These are phyloP conservation scores for Lentinula detonsa DNA, from an alignment of 768 basidiomycete genomes.

Conservation along the genomic window DNA sequence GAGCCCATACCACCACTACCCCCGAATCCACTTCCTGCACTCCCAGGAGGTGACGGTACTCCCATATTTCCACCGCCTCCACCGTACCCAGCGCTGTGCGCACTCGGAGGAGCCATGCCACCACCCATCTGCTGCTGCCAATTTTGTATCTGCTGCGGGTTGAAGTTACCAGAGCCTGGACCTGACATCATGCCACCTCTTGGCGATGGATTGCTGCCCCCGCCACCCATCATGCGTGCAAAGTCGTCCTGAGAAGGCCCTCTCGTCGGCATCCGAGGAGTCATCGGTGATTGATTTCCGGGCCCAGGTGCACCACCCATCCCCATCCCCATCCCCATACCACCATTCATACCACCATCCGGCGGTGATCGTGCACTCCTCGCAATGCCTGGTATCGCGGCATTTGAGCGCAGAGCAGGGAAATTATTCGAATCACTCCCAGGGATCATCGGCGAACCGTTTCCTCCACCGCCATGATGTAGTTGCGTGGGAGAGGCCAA, in stretches of 20 bases:
- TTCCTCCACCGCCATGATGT: slow-evolving; percentile 20
- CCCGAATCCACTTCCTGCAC: slow-evolving; percentile 20
- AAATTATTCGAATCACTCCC: slow-evolving; percentile 33
- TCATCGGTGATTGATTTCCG: slow-evolving; percentile 34
- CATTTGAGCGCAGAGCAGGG: slow-evolving; percentile 50
- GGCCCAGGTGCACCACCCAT: slow-evolving; percentile 16
- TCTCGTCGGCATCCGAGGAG: slow-evolving; percentile 35
- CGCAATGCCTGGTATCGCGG: slow-evolving; percentile 67
- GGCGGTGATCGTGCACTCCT: slow-evolving; percentile 73
- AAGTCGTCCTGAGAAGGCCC: slow-evolving; percentile 45
- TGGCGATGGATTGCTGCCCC: slow-evolving; percentile 16
- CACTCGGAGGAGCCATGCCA: slow-evolving; percentile 1
- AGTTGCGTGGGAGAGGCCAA: slow-evolving; percentile 33
- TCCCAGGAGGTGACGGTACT: slow-evolving; percentile 39
- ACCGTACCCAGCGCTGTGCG: slow-evolving; percentile 2
- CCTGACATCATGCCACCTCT: slow-evolving; percentile 15
- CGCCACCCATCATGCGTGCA: slow-evolving; percentile 43
- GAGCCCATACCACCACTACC: slow-evolving; percentile 15
- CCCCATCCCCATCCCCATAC: slow-evolving; percentile 9
- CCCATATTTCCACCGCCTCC: not conserved
- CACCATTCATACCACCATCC: slow-evolving; percentile 24
- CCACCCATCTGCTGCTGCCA: slow-evolving; percentile 26
- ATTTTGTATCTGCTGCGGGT: slow-evolving; percentile 30
- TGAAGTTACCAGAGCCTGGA: slow-evolving; percentile 15
- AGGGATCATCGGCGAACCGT: slow-evolving; percentile 39